Conservation (phyloP, 2,329 filamentous ascomycete genomes). For the Akanthomyces muscarius region DNA sequence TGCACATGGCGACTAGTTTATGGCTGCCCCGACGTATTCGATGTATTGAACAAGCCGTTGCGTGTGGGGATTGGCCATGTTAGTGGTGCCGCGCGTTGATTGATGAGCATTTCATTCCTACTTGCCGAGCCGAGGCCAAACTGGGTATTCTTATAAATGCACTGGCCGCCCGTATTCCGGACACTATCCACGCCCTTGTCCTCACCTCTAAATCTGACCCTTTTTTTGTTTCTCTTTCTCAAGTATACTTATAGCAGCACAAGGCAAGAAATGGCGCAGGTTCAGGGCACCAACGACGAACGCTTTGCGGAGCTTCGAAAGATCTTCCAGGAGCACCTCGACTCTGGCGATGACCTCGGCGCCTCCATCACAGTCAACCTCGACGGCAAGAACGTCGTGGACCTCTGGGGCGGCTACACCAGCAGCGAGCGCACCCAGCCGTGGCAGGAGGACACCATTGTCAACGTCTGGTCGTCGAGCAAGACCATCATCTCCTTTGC, state of each 20-base stretch:
- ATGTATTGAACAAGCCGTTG: not conserved
- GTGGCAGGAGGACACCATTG: conserved; percentile 39
- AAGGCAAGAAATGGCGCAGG: conserved; percentile 19
- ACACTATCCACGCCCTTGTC: not conserved
- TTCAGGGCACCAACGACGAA: conserved; percentile 35
- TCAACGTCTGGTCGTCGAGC: conserved; percentile 37
- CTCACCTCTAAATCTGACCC: not conserved
- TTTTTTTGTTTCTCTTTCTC: not conserved
- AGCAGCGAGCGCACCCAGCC: conserved; percentile 28
- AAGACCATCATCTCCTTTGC: conserved; percentile 29
- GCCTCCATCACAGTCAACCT: conserved; percentile 41
- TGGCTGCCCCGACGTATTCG: not conserved
- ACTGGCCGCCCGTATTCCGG: not conserved
- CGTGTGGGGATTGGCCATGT: not conserved
- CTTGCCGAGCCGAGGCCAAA: not conserved
- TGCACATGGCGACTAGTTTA: not conserved
- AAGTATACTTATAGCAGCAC: not conserved
- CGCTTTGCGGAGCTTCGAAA: conserved; percentile 34
- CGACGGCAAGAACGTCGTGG: conserved; percentile 38
- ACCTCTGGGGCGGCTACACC: conserved; percentile 41
- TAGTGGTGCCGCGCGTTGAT: not conserved
- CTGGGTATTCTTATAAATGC: not conserved
- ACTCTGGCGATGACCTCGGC: conserved; percentile 38
- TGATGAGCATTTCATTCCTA: not conserved
- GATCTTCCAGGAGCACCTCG: conserved; percentile 33